Base-by-base conservation (phyloP, 768 basidiomycete genomes). In the Suillus americanus region DNA sequence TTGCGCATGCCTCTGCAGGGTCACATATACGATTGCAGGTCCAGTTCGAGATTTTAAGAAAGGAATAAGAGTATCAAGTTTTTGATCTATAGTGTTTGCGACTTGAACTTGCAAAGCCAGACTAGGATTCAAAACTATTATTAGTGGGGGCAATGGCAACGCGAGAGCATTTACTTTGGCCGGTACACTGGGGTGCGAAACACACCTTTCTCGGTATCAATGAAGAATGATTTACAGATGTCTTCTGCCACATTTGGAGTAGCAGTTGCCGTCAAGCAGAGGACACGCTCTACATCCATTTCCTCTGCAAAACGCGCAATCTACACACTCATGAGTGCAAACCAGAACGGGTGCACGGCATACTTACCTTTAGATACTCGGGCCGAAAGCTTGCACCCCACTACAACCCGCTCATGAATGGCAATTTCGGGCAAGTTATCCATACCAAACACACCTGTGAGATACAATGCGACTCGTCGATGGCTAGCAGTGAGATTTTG, bases 391-490 rank as follows among this genome's bases (percentile, higher is more conserved):
- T 79, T 5, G 78, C 73, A 7, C 80, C 81, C 81, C 82, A 81
- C 78, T 80, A 55, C 3, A 37, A 30, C 38, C 28, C 33, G 7
- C 20, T 28, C 37, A 46, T 40, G 37, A 33, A 64, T n/a, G 48
- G 41, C 18, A 35, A 55, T 20, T n/a, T 43, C 38, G 25, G 28
- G 3, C 37, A 37, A 50, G 23, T 23, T 30, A 60, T n/a, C 23
- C 7, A 35, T 33, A 51, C 43, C 33, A 33, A 25, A 43, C 66
- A 43, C 41, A 79, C 79, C 70, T 81, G 79, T 0, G 80, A 80
- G 40, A 82, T 79, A 67, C 83, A 83, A 62, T 84, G 82, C 2
- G 81, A 80, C 67, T 84, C 82, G 60, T 85, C 83, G 1, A 85
- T 79, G 0, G 84, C 83, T 2, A 85, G 73, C 0, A 85, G 72